Conservation (phyloP, 192 early-diverging fungal species). For the Gryganskiella cystojenkinii region DNA sequence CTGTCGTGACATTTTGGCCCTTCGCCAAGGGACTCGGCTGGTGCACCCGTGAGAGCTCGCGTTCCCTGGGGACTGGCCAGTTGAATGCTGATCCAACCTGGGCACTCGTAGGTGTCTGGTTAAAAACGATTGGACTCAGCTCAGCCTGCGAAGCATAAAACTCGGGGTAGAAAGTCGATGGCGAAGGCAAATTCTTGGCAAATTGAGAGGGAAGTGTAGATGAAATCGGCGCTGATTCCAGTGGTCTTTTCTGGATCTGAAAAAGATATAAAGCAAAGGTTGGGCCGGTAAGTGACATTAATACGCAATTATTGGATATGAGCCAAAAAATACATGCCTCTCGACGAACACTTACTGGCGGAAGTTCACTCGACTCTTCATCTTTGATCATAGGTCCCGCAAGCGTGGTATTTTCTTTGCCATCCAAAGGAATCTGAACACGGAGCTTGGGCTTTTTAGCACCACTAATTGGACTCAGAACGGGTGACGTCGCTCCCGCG, state of each 20-base stretch:
- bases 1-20: constrained; percentile 19
- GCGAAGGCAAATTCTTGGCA: constrained; percentile 78
- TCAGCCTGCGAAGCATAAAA: constrained; percentile 78
- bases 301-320: background rate
- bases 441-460: constrained; percentile 55
- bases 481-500: constrained; percentile 27
- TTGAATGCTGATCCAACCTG: constrained; percentile 72
- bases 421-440: constrained; percentile 58
- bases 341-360: constrained; percentile 19
- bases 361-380: constrained; percentile 41
- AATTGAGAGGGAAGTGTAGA: constrained; percentile 72
- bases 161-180: constrained; percentile 79
- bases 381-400: constrained; percentile 41
- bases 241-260: constrained; percentile 50
- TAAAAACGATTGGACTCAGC: constrained; percentile 83
- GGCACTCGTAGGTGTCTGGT: constrained; percentile 75
- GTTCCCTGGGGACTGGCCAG: constrained; percentile 69
- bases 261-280: background rate
- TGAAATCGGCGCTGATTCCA: constrained; percentile 74
- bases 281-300: background rate
- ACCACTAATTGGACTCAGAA: constrained; percentile 44
- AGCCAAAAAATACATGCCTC: background rate
- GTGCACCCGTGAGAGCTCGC: constrained; percentile 50
- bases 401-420: constrained; percentile 29
- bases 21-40: constrained; percentile 65